Conservation (phyloP, 2,329 filamentous ascomycete species). For the Epichloe bromicola region DNA sequence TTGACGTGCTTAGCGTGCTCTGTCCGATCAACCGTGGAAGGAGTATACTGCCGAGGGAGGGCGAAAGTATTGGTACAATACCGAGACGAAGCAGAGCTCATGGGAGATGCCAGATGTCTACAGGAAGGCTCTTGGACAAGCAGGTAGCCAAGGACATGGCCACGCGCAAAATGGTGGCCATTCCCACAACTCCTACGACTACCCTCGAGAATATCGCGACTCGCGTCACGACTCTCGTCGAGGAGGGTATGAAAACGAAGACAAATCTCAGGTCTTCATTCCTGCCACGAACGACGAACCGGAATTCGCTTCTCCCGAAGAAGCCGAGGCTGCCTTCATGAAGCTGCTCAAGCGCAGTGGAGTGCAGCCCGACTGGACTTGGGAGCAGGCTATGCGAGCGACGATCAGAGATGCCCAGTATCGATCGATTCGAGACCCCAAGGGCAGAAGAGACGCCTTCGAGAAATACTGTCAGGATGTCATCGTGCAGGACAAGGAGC, state of each 20-base stretch:
- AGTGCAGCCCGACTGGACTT: constrained; percentile 83
- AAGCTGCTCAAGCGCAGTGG: constrained; percentile 77
- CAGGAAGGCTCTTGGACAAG: constrained; percentile 52
- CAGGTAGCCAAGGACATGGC: constrained; percentile 12
- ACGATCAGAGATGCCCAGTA: constrained; percentile 88
- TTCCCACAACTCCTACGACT: constrained; percentile 21
- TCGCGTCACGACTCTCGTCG: constrained; percentile 42
- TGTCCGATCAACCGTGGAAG: constrained; percentile 79
- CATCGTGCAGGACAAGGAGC: constrained; percentile 83
- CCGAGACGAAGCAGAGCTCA: constrained; percentile 78
- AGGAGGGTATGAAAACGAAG: constrained; percentile 42
- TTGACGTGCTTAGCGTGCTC: constrained; percentile 46
- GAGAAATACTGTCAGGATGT: constrained; percentile 91
- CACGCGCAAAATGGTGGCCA: constrained; percentile 30
- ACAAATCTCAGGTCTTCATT: constrained; percentile 44
- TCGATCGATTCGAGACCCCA: constrained; percentile 82
- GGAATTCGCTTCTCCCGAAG: constrained; percentile 67
- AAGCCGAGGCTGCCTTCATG: constrained; percentile 84
- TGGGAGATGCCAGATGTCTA: constrained; percentile 89
- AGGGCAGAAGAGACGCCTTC: constrained; percentile 79
- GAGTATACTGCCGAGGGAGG: constrained; percentile 81
- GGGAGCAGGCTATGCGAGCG: constrained; percentile 76
- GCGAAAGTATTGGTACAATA: constrained; percentile 91
- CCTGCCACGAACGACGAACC: constrained; percentile 57
- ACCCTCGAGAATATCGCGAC: constrained; percentile 26